phyloP scores from a whole-genome alignment of 2,329 filamentous ascomycete genomes.

The Apiospora saccharicola region DNA sequence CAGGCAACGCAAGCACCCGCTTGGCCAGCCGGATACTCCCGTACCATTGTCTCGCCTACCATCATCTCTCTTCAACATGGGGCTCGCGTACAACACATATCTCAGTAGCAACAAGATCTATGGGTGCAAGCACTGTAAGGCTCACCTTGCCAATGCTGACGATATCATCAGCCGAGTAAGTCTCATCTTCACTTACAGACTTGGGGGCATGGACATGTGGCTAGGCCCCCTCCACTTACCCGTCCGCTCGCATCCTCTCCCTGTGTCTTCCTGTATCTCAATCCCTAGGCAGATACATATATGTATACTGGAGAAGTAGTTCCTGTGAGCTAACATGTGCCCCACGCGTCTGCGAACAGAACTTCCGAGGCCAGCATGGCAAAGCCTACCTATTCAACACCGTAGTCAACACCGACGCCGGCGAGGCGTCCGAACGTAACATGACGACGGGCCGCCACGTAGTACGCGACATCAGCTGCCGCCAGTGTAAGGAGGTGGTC shows the following conservation, averaged over 20 bases:
- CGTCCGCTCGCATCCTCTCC: conserved; percentile 22
- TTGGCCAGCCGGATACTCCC: neutral
- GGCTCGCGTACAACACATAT: conserved; percentile 90
- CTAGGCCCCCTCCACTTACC: conserved; percentile 22
- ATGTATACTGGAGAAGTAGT: neutral
- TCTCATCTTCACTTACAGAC: neutral
- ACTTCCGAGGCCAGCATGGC: conserved; percentile 97
- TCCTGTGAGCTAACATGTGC: neutral
- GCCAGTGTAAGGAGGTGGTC: conserved; percentile 89
- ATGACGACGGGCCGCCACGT: conserved; percentile 98
- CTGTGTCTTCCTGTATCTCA: conserved; percentile 11
- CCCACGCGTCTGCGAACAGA: conserved; percentile 58
- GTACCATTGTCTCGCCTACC: conserved; percentile 5
- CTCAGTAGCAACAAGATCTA: conserved; percentile 87
- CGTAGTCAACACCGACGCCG: conserved; percentile 88
- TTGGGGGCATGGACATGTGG: neutral
- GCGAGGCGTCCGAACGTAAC: conserved; percentile 89
- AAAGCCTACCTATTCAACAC: conserved; percentile 96
- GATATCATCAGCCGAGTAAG: conserved; percentile 93
- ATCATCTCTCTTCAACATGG: conserved; percentile 63
- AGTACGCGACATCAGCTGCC: conserved; percentile 90
- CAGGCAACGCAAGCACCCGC: conserved; percentile 20
- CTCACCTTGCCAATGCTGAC: conserved; percentile 92
- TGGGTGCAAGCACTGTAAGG: conserved; percentile 93
- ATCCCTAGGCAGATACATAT: neutral